These are phyloP conservation scores for Pichia kluyveri DNA, from an alignment of 805 yeast species.

Conservation along the genomic window DNA sequence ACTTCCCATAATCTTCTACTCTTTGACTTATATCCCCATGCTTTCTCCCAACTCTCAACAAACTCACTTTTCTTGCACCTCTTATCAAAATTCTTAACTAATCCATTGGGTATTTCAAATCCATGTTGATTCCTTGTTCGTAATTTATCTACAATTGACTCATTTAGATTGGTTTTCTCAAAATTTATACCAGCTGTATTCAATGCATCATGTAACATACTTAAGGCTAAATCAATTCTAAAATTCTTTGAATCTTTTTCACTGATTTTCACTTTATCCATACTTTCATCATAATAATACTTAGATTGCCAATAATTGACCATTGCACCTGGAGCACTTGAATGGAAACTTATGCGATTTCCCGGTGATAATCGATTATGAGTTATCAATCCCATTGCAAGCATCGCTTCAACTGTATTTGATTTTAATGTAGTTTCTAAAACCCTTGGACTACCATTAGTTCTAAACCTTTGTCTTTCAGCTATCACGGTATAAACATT, in stretches of 20 bases:
- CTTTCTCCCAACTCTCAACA: constrained; percentile 3
- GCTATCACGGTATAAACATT: constrained; percentile 36
- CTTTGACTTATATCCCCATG: constrained; percentile 8
- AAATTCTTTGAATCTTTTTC: constrained; percentile 6
- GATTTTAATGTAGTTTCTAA: constrained; percentile 43
- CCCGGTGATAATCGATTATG: constrained; percentile 1
- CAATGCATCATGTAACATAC: constrained; percentile 2
- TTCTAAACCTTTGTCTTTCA: constrained; percentile 50
- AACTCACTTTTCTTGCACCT: constrained; percentile 1
- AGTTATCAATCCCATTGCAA: constrained; percentile 17
- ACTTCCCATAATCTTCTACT: constrained; percentile 22
- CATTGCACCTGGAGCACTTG: constrained; percentile 17
- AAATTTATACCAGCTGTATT: no score
- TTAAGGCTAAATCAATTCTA: constrained; percentile 6
- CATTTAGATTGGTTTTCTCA: no score
- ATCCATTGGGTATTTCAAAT: not conserved
- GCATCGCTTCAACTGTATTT: constrained; percentile 46
- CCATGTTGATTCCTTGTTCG: no score
- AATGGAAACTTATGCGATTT: not conserved
- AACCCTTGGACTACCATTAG: constrained; percentile 36
- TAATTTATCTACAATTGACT: no score
- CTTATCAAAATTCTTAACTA: not conserved
- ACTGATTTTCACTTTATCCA: not conserved
- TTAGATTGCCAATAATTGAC: constrained; percentile 22
- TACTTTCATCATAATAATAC: not conserved